Evolutionary conservation across 1,139 yeast genomes (phyloP), one percentile per base, ranked within the genome.

Genomic region (Zygosaccharomyces pseudobailii): DNA sequence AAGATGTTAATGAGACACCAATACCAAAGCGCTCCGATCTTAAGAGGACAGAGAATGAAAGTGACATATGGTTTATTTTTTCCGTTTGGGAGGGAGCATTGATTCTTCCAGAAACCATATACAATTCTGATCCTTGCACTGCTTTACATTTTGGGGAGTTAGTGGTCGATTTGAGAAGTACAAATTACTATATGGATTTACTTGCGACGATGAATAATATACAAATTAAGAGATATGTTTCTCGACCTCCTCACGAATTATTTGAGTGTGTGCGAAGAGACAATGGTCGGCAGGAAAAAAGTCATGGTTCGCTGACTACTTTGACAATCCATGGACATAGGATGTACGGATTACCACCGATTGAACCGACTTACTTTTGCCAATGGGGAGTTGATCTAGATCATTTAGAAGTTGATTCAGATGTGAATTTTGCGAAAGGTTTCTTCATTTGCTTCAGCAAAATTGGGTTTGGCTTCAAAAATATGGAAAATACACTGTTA

Each of bases 101-200:
- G 25, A 69, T 87, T 2, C 62, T 92, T 4, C 97, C 98, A 0
- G 78, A 79, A 27, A 78, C 83, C 52, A 67, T 88, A 7, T 90
- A 87, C 59, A 82, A 84, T 48, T 75, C 81, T 30, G 70, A 73
- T 17, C 75, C 86, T 0, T 85, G 83, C 60, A 61, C 86, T 32
- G 80, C 84, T 0, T 63, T 90, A 1, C 74, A 75, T 33, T 83
- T 88, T 59, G 82, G 82, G 28, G 72, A 76, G 30, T 70, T 89
- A 42, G 89, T 83, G 56, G 76, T 87, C 31, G 97, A 89, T 59
- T 72, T 87, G 33, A 71, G 97, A 45, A 86, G 88, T 65, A 84
- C 92, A n/a, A 87, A 88, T 57, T 90, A 85, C 63, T 92, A 90
- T 62, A 88, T 90, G 96, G 96, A 87, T 62, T 66, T 83, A 62